Conservation (phyloP, 75 land plant genomes). For the Chamaecyparis obtusa region DNA sequence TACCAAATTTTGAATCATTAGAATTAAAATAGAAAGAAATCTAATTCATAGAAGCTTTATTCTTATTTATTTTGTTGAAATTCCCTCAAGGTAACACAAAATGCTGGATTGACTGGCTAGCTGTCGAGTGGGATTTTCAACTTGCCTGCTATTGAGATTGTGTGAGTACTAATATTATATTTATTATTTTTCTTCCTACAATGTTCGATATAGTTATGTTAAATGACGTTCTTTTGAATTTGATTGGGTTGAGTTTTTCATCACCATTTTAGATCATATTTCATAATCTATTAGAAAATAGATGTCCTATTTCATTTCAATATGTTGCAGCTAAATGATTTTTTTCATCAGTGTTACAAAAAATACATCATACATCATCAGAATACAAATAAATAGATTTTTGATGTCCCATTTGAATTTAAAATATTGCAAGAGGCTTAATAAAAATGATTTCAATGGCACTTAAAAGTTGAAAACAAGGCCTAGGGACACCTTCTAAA, state of each 20-base stretch:
- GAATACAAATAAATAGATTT: no score
- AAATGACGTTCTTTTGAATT: no score
- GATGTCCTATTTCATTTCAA: no score
- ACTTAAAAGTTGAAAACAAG: slow-evolving; percentile 34
- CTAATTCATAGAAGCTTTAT: background rate
- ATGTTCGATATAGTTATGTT: no score
- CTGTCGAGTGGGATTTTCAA: slow-evolving; percentile 28
- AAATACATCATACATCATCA: no score
- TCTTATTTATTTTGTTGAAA: background rate
- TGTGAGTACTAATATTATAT: slow-evolving; percentile 27
- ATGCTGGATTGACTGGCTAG: slow-evolving; percentile 25
- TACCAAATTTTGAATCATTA: background rate
- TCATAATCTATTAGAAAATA: no score
- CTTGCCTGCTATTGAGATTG: slow-evolving; percentile 27
- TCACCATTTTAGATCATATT: no score
- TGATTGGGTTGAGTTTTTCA: no score
- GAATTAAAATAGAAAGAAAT: background rate
- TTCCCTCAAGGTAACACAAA: slow-evolving; percentile 30
- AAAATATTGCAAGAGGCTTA: slow-evolving; percentile 35
- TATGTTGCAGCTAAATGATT: no score
- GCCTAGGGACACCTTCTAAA: slow-evolving; percentile 29
- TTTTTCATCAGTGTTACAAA: no score
- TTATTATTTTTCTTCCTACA: no score
- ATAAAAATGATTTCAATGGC: slow-evolving; percentile 46
- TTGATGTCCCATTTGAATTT: background rate